Conservation (phyloP, 2,329 filamentous ascomycete genomes). For the Camillea tinctor region DNA sequence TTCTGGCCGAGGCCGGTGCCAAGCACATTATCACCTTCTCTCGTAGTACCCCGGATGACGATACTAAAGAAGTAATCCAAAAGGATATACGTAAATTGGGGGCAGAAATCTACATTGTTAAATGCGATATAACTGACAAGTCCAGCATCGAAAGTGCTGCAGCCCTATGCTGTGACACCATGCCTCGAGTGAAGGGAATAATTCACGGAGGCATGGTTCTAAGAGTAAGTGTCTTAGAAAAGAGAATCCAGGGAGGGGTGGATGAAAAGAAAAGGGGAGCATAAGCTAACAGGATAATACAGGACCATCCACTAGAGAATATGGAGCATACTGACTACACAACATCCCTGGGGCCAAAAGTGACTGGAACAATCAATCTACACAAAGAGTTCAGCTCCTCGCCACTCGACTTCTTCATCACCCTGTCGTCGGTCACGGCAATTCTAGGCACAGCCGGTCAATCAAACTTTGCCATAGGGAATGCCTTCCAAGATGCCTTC, state of each 20-base stretch:
- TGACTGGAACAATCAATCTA: conserved; percentile 11
- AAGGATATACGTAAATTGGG: conserved; percentile 11
- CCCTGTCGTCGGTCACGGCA: conserved; percentile 15
- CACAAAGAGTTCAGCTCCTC: conserved; percentile 9
- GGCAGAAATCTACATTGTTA: conserved; percentile 27
- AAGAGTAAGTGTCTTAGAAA: background rate
- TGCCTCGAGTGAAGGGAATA: conserved; percentile 10
- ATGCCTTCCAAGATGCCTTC: conserved; percentile 20
- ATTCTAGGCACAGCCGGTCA: conserved; percentile 7
- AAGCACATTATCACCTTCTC: conserved; percentile 31
- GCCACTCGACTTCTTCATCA: conserved; percentile 22
- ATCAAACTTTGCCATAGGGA: conserved; percentile 10
- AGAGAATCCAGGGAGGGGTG: no score
- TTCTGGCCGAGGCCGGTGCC: conserved; percentile 31
- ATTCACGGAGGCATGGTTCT: conserved; percentile 10
- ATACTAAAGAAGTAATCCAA: conserved; percentile 1
- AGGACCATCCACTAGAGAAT: conserved; percentile 9
- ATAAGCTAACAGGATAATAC: background rate
- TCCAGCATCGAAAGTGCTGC: conserved; percentile 17
- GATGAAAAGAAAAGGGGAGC: background rate
- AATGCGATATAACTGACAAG: conserved; percentile 35
- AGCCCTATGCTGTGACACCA: conserved; percentile 2
- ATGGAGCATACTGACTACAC: conserved; percentile 15
- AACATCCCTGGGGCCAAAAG: conserved; percentile 9
- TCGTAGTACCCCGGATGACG: conserved; percentile 21